Percentiles rank a stretch among this genome's conserved stretches.
These are phyloP conservation scores for Melampsora abietis-canadensis DNA, from an alignment of 1,284 basidiomycete genomes.

Conservation along the genomic window DNA sequence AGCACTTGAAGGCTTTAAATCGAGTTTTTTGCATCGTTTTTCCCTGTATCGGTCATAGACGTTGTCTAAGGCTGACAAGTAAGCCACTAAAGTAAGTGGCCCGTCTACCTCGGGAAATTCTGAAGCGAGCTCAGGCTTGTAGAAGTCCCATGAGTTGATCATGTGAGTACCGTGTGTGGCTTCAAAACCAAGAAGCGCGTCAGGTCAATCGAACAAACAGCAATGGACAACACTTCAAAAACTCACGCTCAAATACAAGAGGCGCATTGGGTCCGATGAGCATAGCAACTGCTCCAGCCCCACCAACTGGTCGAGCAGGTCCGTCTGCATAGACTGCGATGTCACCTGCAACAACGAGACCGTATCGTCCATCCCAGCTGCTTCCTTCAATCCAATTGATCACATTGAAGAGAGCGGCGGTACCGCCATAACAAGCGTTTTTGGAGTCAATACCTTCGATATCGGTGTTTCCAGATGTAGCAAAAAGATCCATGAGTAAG, in stretches of 20 bases:
- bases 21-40: constrained; percentile 67
- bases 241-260: constrained; percentile 87
- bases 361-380: constrained; percentile 98
- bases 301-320: constrained; percentile 88
- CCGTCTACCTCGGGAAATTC: constrained; percentile 98
- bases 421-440: constrained; percentile 98
- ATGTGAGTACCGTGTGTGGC: constrained; percentile 96
- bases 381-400: constrained; percentile 85
- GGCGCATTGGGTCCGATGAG: constrained; percentile 95
- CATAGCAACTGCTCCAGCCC: constrained; percentile 91
- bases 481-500: constrained; percentile 95
- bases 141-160: constrained; percentile 96
- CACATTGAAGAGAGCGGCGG: constrained; percentile 95
- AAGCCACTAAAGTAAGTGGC: constrained; percentile 90
- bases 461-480: constrained; percentile 84
- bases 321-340: constrained; percentile 99
- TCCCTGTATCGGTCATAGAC: constrained; percentile 82
- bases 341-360: constrained; percentile 94
- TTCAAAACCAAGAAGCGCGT: constrained; percentile 52
- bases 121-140: constrained; percentile 87
- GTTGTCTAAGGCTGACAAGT: constrained; percentile 87
- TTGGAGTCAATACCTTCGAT: constrained; percentile 99
- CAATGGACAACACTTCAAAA: too few species aligned
- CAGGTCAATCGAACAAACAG: too few species aligned
- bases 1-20: constrained; percentile 46